These are phyloP conservation scores for Fusarium aywerte DNA, from an alignment of 2,329 filamentous ascomycete genomes.

Conservation along the genomic window DNA sequence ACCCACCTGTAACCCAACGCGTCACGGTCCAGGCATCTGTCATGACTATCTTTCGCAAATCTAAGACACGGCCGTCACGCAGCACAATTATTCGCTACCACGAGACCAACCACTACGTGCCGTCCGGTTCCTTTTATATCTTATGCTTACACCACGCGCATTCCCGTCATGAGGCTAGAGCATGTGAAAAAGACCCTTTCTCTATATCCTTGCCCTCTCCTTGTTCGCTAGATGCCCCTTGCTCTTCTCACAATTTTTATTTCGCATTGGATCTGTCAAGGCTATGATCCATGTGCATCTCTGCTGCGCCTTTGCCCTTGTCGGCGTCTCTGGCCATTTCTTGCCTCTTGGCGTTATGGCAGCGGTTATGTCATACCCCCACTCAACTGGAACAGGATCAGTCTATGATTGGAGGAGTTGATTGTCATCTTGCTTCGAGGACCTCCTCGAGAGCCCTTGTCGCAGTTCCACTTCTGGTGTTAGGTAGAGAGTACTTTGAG, in stretches of 20 bases:
- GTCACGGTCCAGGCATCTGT: slow-evolving; percentile 30
- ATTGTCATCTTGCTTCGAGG: slow-evolving; percentile 49
- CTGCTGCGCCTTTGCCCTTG: slow-evolving; percentile 36
- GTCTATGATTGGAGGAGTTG: slow-evolving; percentile 42
- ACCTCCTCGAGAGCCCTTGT: slow-evolving; percentile 40
- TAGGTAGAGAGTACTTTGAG: slow-evolving; percentile 37
- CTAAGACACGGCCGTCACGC: slow-evolving; percentile 45
- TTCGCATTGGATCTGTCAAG: slow-evolving; percentile 23
- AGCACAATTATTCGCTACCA: slow-evolving; percentile 38
- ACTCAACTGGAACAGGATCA: slow-evolving; percentile 30
- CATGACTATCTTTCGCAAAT: slow-evolving; percentile 36
- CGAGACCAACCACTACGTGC: slow-evolving; percentile 41
- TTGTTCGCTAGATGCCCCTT: slow-evolving; percentile 5
- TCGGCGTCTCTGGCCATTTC: slow-evolving; percentile 35
- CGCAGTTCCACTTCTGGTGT: slow-evolving; percentile 28
- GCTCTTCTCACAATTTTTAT: neutral
- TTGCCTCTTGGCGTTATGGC: slow-evolving; percentile 21
- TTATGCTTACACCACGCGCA: slow-evolving; percentile 37
- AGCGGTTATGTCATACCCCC: slow-evolving; percentile 48
- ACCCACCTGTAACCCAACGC: slow-evolving; percentile 28
- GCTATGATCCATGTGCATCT: slow-evolving; percentile 38
- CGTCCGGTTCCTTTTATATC: slow-evolving; percentile 25
- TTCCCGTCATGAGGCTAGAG: slow-evolving; percentile 36
- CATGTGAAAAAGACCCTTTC: slow-evolving; percentile 26
- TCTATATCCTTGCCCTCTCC: neutral